Evolutionary conservation across 441 rosid species (phyloP).

Genomic region (Flueggea neowawraea): DNA sequence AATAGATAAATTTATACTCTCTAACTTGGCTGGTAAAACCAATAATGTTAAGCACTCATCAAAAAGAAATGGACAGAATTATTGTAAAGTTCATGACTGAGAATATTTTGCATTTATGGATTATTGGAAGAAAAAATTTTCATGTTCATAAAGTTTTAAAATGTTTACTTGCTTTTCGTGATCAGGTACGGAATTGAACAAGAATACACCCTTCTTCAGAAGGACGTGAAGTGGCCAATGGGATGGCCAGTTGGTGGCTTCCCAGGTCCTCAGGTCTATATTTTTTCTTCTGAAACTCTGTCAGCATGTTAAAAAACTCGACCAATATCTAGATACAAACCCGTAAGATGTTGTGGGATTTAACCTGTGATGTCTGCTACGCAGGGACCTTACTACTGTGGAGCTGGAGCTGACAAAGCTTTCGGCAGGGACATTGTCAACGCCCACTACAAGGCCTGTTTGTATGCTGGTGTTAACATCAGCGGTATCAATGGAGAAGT

Average conservation of each 20-base stretch:
- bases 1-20: neutral
- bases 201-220: slow-evolving; percentile 74
- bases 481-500: slow-evolving; percentile 87
- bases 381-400: slow-evolving; percentile 83
- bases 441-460: slow-evolving; percentile 78
- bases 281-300: neutral
- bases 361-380: neutral
- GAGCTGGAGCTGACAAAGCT: slow-evolving; percentile 74
- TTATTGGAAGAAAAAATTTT: neutral
- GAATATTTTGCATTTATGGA: neutral
- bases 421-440: slow-evolving; percentile 71
- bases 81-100: neutral
- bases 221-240: slow-evolving; percentile 61
- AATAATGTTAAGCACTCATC: too few relatives aligned
- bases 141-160: neutral
- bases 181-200: slow-evolving; percentile 84
- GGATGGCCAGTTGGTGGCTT: slow-evolving; percentile 88
- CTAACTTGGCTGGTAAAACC: too few relatives aligned
- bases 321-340: too few relatives aligned
- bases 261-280: slow-evolving; percentile 64
- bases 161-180: neutral
- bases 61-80: neutral
- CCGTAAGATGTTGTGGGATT: neutral
- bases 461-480: slow-evolving; percentile 70
- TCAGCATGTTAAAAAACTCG: neutral